Evolutionary conservation across 2,329 filamentous ascomycete species (phyloP), one percentile per base, ranked within the genome.

Genomic region (Claviceps fusiformis): DNA sequence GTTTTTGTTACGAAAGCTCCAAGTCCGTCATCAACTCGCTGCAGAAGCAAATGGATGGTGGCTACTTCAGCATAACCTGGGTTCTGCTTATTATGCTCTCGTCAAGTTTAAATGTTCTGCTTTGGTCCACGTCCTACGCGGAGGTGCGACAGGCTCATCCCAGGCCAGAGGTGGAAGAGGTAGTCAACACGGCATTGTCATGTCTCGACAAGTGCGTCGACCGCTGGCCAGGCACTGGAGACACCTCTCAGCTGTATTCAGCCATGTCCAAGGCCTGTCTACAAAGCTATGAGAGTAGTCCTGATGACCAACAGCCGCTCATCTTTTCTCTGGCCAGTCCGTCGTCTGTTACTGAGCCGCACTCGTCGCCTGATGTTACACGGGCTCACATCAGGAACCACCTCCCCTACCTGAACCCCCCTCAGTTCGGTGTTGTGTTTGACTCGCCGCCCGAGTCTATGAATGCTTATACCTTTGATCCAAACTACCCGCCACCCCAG

Each of bases 51-150:
- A 86, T 95, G 64, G 80, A 85, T 60, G 83, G 79, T 17, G 79
- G 80, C 15, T 83, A 83, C 27, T 82, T 93, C 11, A 92, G 96
- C 65, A 77, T 96, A 57, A 96, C 91, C 0, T 97, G 92, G 92
- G 85, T 95, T 47, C 95, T 95, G 64, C 82, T 95, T 1, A 79
- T 95, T 56, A 84, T 86, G 24, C 79, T 97, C 45, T 96, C 95
- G 72, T 93, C 95, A 82, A 84, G 88, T 5, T 79, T 97, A 56
- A 96, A 95, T 65, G 91, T 89, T 5, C 80, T 96, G 52, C 78
- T 98, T 0, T 98, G 93, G 93, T 83, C 87, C 1, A 79, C 95
- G 8, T 95, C 91, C 1, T 96, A 95, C 64, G 79, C 85, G 3
- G 86, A 92, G 60, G 84, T 97, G 29, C 85, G 93, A 49, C 79